Percentiles rank a stretch among this genome's conserved stretches.
Conservation (phyloP, 2,329 filamentous ascomycete genomes). For the Emergomyces orientalis region DNA sequence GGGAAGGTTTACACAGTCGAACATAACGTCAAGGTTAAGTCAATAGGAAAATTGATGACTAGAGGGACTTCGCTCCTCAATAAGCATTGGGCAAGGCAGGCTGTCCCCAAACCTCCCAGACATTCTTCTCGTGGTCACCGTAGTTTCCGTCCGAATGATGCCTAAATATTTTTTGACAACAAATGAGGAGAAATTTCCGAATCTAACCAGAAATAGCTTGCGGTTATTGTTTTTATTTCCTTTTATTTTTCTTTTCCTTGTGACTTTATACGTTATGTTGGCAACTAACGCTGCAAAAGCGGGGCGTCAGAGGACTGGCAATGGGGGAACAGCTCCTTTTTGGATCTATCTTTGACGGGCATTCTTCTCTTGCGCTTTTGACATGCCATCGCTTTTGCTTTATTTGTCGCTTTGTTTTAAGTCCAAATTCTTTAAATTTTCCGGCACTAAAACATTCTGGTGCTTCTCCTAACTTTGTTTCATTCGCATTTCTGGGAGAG, state of each 20-base stretch:
- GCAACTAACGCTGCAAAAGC: neutral
- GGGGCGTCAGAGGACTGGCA: neutral
- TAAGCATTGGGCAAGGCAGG: neutral
- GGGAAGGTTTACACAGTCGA: conserved; percentile 35
- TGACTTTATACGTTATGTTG: neutral
- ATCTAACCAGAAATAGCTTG: neutral
- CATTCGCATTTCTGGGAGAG: neutral
- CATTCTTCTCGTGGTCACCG: neutral
- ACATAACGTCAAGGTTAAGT: conserved; percentile 35
- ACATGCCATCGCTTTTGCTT: neutral
- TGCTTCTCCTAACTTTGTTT: neutral
- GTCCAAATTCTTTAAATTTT: neutral
- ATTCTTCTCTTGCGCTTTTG: neutral
- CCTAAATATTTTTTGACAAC: neutral
- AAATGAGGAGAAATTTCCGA: neutral
- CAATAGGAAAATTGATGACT: conserved; percentile 28
- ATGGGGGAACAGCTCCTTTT: neutral
- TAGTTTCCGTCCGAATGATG: neutral
- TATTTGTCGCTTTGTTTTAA: neutral
- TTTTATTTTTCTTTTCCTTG: neutral
- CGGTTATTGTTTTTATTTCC: neutral
- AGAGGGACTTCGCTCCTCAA: conserved; percentile 12
- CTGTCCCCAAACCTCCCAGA: neutral
- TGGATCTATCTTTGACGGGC: neutral
- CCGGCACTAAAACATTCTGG: neutral